Evolutionary conservation across 78 protist genomes (phyloP), one percentile per base, ranked within the genome.

Genomic region (Mantamonas sphyraenae): DNA sequence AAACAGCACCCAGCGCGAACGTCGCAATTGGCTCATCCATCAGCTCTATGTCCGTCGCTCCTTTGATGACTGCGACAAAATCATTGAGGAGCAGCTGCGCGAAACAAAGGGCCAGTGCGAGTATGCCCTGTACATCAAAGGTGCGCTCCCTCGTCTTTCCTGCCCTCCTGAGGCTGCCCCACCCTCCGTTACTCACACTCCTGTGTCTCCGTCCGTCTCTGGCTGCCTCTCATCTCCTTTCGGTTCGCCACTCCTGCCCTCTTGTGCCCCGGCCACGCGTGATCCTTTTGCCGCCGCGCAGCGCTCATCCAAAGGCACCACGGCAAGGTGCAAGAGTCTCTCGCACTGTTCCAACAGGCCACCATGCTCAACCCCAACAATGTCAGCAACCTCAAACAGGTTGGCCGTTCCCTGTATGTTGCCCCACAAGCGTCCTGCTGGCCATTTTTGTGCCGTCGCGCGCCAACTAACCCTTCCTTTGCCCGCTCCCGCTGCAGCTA

Each of bases 321-420:
- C 10, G 95, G 95, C n/a, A 59, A 81, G 42, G 60, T 90, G 0
- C 39, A 53, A 2, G 95, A 90, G 38, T 71, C 91, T 14, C 73
- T 90, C 26, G 50, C 37, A 24, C 80, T 84, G 30, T 90, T 90
- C 71, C 82, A 82, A 24, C 59, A 45, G 9, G 87, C 79, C 2
- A 45, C 78, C 14, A 10, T 56, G 14, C 26, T 87, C 42, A 87
- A 84, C 60, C 86, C 92, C 24, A 26, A 65, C 82, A 79, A 65
- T 68, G 42, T 59, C 28, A 24, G 12, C 34, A 87, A 77, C 68
- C 60, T 83, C 42, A 90, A 90, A 58, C 95, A 90, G 35, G 73
- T 75, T n/a, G 89, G 80, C 8, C 65, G 84, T 19, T 69, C 85
- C 1, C 71, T 79, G 51, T 85, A 40, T 3, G 69, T 38, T 33